Evolutionary conservation across 1,139 yeast species (phyloP), one percentile per base, ranked within the genome.

Genomic region (Magnusiomyces suaveolens): DNA sequence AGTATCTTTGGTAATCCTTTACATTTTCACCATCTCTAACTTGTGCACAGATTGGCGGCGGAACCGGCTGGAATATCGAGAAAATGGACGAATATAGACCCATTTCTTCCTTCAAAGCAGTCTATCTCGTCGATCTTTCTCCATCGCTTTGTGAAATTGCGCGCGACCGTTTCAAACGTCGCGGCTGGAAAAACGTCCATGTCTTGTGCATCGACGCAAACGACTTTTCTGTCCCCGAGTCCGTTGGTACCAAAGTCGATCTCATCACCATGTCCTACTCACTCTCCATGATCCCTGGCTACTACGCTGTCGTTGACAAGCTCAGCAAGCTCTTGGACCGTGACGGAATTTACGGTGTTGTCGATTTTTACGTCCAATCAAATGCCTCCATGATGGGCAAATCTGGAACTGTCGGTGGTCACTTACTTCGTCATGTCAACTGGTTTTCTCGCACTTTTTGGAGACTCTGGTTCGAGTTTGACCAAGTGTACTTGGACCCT

Each of bases 391-490:
- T 81, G 6, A 73, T 81, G 62, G 90, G 90, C n/a, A 77, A 87
- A 66, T 77, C 82, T 54, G 81, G 84, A 63, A 83, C 90, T 6
- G 72, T 85, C 43, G 94, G 94, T 53, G 94, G 94, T 8, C 72
- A 82, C 60, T 76, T 77, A 36, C 78, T 81, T 62, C 76, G 94
- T 65, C 84, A 84, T 65, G 83, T 81, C 59, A 83, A 88, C 43
- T 86, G 94, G 94, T 60, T 83, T 54, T 75, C 80, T 54, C 75
- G 95, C 66, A 84, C 87, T 48, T 86, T 86, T 66, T 86, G 95
- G 95, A 77, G 89, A 66, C 74, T 83, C 54, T 86, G 95, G 95
- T 86, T 86, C 69, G 95, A 86, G 69, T 84, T 85, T 55, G 95
- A 86, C 68, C 79, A 83, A 60, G 95, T 86, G 2, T 84, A 81